phyloP scores from a whole-genome alignment of 1,139 yeast genomes.

The Spathaspora sp. region DNA sequence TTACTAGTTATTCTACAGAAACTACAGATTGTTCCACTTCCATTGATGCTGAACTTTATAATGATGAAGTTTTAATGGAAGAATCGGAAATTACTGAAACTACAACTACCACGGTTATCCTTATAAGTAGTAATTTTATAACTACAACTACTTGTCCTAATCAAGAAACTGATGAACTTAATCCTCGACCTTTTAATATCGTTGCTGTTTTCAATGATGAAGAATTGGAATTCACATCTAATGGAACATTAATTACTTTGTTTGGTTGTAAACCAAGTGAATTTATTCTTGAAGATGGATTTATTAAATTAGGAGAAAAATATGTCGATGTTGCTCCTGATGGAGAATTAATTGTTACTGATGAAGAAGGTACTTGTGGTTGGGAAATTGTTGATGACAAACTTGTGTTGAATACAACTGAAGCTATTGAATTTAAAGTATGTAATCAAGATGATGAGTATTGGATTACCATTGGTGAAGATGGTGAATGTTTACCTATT shows the following conservation, averaged over 20 bases:
- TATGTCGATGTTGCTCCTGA: background rate
- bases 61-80: background rate
- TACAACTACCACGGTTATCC: background rate
- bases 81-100: background rate
- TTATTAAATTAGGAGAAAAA: background rate
- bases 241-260: slow-evolving; percentile 8
- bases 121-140: background rate
- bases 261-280: slow-evolving; percentile 3
- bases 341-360: background rate
- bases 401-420: slow-evolving; percentile 22
- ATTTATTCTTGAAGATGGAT: slow-evolving; percentile 7
- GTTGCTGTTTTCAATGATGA: background rate
- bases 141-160: background rate
- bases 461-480: background rate
- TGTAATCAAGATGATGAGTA: background rate
- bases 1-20: background rate
- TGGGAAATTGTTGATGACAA: slow-evolving; percentile 28
- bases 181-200: background rate
- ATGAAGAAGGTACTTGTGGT: slow-evolving; percentile 23
- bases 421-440: background rate
- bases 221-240: slow-evolving; percentile 1
- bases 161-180: background rate
- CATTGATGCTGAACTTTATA: background rate
- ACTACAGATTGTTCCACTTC: background rate
- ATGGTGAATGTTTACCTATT: background rate